Evolutionary conservation across 306 rosid genomes (phyloP).

Genomic region (Lupinus albus): DNA sequence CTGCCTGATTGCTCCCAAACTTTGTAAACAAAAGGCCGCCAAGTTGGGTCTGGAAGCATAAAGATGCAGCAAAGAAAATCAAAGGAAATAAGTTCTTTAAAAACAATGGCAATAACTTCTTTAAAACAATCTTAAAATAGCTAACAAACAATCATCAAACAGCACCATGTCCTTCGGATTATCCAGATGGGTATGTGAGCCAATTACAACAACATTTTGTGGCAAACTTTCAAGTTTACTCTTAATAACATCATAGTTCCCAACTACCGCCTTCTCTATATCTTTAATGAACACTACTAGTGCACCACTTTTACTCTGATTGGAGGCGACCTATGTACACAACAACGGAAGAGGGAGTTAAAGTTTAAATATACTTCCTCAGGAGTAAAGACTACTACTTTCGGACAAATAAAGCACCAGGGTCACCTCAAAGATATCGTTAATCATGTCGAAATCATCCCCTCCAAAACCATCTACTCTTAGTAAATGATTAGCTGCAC

Average conservation of each 20-base stretch:
- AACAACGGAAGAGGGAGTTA: constrained; percentile 20
- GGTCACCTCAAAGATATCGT: constrained; percentile 84
- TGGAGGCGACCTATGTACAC: constrained; percentile 62
- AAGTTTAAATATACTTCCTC: constrained; percentile 32
- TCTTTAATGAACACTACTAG: constrained; percentile 85
- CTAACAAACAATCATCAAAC: constrained; percentile 32
- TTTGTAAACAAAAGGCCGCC: constrained; percentile 88
- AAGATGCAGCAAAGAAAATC: constrained; percentile 32
- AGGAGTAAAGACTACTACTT: constrained; percentile 20
- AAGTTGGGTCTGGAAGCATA: constrained; percentile 65
- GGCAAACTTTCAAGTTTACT: constrained; percentile 75
- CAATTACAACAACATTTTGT: constrained; percentile 78
- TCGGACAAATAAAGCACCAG: constrained; percentile 25
- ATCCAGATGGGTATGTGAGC: constrained; percentile 88
- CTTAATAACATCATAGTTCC: constrained; percentile 67
- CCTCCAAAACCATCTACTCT: constrained; percentile 75
- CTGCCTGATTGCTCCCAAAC: constrained; percentile 85
- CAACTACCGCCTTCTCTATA: constrained; percentile 76
- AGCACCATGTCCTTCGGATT: constrained; percentile 85
- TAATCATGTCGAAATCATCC: constrained; percentile 78
- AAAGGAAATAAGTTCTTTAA: not conserved
- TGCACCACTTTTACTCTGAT: constrained; percentile 65
- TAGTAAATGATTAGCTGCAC: constrained; percentile 70
- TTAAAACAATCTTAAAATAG: constrained; percentile 3
- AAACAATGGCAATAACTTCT: not conserved